Base-by-base conservation (phyloP, 2,329 filamentous ascomycete genomes). In the Pyrenochaeta sp. region DNA sequence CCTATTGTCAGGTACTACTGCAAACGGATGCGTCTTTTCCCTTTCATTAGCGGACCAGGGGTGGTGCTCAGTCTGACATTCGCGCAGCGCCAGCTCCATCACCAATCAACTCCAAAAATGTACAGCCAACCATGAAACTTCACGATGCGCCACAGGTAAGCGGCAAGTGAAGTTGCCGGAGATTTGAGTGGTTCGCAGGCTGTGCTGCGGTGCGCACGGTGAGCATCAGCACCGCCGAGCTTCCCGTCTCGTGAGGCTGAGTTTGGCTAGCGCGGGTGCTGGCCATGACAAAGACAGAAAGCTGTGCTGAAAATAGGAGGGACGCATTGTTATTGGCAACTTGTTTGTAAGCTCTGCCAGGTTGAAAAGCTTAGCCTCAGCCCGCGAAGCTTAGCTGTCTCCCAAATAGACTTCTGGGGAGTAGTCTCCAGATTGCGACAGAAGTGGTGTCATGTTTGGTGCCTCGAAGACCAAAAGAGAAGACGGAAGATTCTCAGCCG, bases 141-240 rank as follows among this genome's bases (percentile, higher is more conserved):
- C 28, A 39, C 30, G 45, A 40, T 47, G 57, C 54, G 64, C 60
- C 61, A 66, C 52, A 61, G 15, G 36, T 34, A 25, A 28, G 28
- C 65, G 64, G 67, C 40, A 59, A 45, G 43, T 19, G 30, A 52
- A 45, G 55, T 55, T 59, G 58, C 63, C 64, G 68, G 52, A 9
- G 37, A 28, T 54, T 13, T 56, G 46, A 43, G 57, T 49, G 55
- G 49, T 50, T 10, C 28, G 52, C 47, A 57, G 49, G 34, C 5
- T 30, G 24, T 50, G 49, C 50, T 49, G 25, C 34, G n/a, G 25
- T 30, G 47, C 27, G 27, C 42, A 45, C 50, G 40, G 39, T 19
- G 22, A 57, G 56, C 48, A 50, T 52, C 32, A 48, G 51, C 44
- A 58, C 46, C 30, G 48, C 46, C 46, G 44, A 58, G 58, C 52